Evolutionary conservation across 1,284 basidiomycete genomes (phyloP).

Genomic region (Abortiporus biennis): DNA sequence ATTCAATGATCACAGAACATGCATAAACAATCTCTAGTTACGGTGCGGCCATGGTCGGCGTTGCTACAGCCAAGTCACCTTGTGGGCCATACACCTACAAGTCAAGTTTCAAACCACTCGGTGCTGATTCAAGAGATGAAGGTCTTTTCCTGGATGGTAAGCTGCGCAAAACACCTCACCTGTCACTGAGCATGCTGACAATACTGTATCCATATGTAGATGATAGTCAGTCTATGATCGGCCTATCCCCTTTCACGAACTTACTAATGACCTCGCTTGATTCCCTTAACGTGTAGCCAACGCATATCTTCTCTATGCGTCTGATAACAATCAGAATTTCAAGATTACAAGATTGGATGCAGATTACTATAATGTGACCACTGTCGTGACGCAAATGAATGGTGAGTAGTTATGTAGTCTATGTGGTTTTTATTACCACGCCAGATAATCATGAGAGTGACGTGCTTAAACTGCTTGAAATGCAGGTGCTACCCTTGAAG

Average conservation of each 20-base stretch:
- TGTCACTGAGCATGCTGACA: not conserved
- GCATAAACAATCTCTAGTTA: conserved; percentile 35
- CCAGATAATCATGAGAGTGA: not conserved
- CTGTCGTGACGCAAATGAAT: conserved; percentile 39
- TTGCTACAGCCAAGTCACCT: conserved; percentile 51
- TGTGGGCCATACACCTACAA: conserved; percentile 57
- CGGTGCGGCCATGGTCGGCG: conserved; percentile 55
- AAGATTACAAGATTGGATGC: conserved; percentile 53
- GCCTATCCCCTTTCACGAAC: no score
- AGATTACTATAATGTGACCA: conserved; percentile 52
- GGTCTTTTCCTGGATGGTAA: conserved; percentile 52
- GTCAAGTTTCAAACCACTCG: conserved; percentile 50
- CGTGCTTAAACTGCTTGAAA: no score
- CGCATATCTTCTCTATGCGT: conserved; percentile 57
- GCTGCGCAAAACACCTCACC: conserved; percentile 4
- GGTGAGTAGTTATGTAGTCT: no score
- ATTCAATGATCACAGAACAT: not conserved
- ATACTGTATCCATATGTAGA: not conserved
- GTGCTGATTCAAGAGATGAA: conserved; percentile 56
- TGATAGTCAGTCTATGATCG: no score
- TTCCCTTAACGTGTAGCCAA: conserved; percentile 19
- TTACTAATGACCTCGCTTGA: not conserved
- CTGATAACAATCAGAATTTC: conserved; percentile 65
- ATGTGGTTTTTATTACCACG: not conserved
- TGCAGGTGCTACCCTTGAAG: conserved; percentile 53